phyloP scores from a whole-genome alignment of 345 rosid genomes.

The Brassica cretica region DNA sequence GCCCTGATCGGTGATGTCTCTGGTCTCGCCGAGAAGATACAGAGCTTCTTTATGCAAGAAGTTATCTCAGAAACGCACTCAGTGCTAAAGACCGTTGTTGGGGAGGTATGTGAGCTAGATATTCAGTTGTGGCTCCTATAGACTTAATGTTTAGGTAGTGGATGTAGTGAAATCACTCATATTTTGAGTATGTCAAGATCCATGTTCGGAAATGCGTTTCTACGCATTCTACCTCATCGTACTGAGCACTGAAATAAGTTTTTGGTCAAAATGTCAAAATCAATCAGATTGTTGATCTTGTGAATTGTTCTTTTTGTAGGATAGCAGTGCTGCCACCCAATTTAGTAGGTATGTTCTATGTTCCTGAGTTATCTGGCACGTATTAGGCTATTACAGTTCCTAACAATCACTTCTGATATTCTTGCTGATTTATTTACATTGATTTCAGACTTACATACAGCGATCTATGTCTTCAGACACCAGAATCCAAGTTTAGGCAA shows the following conservation, averaged over 20 bases:
- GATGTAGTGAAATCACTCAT: background rate
- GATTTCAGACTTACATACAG: conserved; percentile 92
- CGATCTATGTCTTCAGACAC: conserved; percentile 91
- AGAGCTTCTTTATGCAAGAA: conserved; percentile 98
- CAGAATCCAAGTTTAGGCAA: conserved; percentile 92
- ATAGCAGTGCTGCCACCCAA: conserved; percentile 56
- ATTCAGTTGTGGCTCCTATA: conserved; percentile 12
- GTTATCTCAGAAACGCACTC: conserved; percentile 89
- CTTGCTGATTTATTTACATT: conserved; percentile 28
- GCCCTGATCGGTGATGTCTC: conserved; percentile 95
- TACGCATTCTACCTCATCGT: background rate
- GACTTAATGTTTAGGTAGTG: conserved; percentile 23
- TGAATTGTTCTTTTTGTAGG: conserved; percentile 54
- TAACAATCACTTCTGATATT: conserved; percentile 6
- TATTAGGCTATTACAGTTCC: conserved; percentile 15
- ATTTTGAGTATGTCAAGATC: background rate
- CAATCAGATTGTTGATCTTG: conserved; percentile 12
- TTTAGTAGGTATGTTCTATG: conserved; percentile 64
- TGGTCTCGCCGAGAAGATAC: conserved; percentile 98
- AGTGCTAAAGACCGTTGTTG: conserved; percentile 67
- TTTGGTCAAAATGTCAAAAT: conserved; percentile 4
- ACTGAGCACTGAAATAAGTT: conserved; percentile 1
- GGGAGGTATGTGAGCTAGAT: conserved; percentile 60
- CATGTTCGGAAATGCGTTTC: no score
- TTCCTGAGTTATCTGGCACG: conserved; percentile 25